These are phyloP conservation scores for Micractinium conductrix DNA, from an alignment of 139 green algal genomes.

Conservation along the genomic window DNA sequence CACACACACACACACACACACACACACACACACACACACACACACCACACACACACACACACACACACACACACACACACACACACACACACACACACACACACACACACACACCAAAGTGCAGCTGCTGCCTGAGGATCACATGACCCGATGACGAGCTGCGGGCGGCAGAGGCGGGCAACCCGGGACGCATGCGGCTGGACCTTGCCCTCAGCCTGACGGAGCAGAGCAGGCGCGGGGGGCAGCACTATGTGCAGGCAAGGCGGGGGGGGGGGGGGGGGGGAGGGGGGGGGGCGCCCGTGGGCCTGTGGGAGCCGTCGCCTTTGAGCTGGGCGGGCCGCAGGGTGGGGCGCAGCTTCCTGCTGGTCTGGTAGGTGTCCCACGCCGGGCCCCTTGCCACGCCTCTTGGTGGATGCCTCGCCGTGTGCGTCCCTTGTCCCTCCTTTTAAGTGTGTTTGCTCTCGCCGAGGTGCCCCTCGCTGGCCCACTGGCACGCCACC, in stretches of 20 bases:
- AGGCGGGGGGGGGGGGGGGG: background rate
- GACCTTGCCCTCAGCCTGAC: background rate
- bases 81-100: background rate
- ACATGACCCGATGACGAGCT: background rate
- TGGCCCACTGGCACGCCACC: background rate
- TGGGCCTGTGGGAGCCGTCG: too few species aligned
- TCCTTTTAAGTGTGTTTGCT: too few species aligned
- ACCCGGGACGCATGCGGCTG: background rate
- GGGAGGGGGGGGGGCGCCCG: background rate
- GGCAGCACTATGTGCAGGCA: background rate
- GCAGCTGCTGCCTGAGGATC: slow-evolving; percentile 12
- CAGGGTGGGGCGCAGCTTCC: too few species aligned
- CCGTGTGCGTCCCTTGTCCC: too few species aligned
- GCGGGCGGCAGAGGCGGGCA: background rate
- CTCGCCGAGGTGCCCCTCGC: too few species aligned
- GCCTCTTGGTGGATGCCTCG: too few species aligned
- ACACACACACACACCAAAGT: background rate
- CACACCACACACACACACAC: too few species aligned
- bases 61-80: background rate
- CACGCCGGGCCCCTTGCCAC: too few species aligned
- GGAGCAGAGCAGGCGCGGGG: background rate
- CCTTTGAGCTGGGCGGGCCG: background rate
- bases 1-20: too few species aligned
- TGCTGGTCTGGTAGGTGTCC: too few species aligned
- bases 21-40: too few species aligned